Conservation (phyloP, 345 rosid species). For the Arabis alpina region DNA sequence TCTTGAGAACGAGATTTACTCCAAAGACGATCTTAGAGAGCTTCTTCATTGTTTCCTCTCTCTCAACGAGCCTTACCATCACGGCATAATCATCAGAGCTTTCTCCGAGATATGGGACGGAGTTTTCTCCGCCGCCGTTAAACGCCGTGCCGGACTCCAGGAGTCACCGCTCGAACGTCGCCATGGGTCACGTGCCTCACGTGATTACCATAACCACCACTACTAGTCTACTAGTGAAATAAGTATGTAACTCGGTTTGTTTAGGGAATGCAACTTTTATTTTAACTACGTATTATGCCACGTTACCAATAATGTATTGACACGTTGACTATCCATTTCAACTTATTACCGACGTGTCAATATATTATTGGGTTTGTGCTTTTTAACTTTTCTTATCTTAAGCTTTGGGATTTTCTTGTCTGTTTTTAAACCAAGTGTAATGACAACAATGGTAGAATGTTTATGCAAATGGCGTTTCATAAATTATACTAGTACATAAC, state of each 20-base stretch:
- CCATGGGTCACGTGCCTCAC: slow-evolving; percentile 39
- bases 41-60: slow-evolving; percentile 84
- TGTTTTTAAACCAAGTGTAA: slow-evolving; percentile 31
- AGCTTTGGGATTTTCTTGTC: slow-evolving; percentile 33
- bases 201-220: slow-evolving; percentile 25
- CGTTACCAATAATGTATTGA: slow-evolving; percentile 43
- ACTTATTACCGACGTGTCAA: slow-evolving; percentile 36
- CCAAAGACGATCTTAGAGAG: slow-evolving; percentile 77
- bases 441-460: slow-evolving; percentile 26
- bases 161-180: slow-evolving; percentile 42
- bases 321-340: slow-evolving; percentile 39
- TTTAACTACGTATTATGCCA: slow-evolving; percentile 32
- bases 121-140: slow-evolving; percentile 56
- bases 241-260: slow-evolving; percentile 12
- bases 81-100: slow-evolving; percentile 78
- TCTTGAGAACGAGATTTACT: slow-evolving; percentile 81
- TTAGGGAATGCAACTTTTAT: slow-evolving; percentile 13
- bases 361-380: slow-evolving; percentile 44
- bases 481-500: background rate
- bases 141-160: slow-evolving; percentile 35
- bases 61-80: slow-evolving; percentile 77
- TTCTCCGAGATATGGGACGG: slow-evolving; percentile 97
- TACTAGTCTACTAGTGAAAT: background rate
- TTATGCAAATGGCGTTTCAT: slow-evolving; percentile 23
- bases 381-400: slow-evolving; percentile 18